Base-by-base conservation (phyloP, 2,329 filamentous ascomycete genomes). In the Parastagonospora nodorum region DNA sequence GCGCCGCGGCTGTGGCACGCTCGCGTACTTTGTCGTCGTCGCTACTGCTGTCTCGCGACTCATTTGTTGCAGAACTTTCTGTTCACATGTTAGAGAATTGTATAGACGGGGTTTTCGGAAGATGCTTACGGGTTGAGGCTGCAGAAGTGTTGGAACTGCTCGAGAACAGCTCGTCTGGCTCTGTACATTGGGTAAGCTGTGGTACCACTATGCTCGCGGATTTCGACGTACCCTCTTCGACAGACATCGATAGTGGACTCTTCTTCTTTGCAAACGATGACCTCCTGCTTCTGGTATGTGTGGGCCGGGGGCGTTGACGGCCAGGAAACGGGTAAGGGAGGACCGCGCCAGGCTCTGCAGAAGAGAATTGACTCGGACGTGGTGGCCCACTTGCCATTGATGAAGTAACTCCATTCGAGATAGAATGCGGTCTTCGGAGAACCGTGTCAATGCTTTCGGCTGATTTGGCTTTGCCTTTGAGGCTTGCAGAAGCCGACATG, bases 401-500 rank as follows among this genome's bases (percentile, higher is more conserved):
- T n/a, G 27, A 14, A 30, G n/a, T 43, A 32, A 48, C 24, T 24
- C 32, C 43, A 16, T 48, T 36, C 11, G 44, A 15, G 28, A 50
- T 35, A 11, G 47, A 31, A 6, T 48, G 54, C 19, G 54, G 31
- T 30, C 52, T 45, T 37, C 45, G 40, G 45, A 80, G 61, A 15
- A 60, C 50, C 4, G 61, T 57, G 24, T 62, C 61, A n/a, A 63
- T 62, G 11, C 60, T 50, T 6, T 57, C 46, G 12, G 57, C 60
- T 30, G 48, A 45, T 32, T 42, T 30, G 2, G 12, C 33, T 24
- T 42, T 51, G 28, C 35, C 36, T 15, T 48, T 53, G 39, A 44
- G 31, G n/a, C 50, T 50, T 33, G 46, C 42, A 39, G 45, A 32
- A 10, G 19, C 30, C 27, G 39, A 44, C 11, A 8, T 14, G 7